These are phyloP conservation scores for Straminergon stramineum DNA, from an alignment of 225 moss, liverwort and hornwort species.

Conservation along the genomic window DNA sequence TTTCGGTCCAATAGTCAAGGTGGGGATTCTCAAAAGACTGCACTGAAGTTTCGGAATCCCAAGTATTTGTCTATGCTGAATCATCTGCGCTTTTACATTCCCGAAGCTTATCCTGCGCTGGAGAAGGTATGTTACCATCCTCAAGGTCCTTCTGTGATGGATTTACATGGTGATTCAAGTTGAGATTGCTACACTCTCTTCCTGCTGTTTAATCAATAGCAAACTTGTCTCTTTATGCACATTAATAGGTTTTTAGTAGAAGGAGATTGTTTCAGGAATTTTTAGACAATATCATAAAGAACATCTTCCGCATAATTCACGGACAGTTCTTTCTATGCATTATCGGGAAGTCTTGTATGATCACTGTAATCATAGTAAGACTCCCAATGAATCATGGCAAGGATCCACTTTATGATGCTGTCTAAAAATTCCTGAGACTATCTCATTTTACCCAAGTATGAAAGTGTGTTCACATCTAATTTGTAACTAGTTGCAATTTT, in stretches of 20 bases:
- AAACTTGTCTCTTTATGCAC: neutral
- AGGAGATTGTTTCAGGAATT: neutral
- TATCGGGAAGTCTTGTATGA: neutral
- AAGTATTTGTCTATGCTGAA: conserved; percentile 64
- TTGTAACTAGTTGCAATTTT: neutral
- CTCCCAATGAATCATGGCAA: neutral
- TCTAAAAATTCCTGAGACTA: neutral
- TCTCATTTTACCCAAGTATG: neutral
- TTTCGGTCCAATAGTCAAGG: conserved; percentile 50
- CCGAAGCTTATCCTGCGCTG: conserved; percentile 48
- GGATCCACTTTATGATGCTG: neutral
- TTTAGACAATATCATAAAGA: neutral
- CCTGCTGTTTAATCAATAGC: neutral
- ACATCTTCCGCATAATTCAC: neutral
- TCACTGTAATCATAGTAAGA: neutral
- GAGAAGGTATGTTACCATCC: conserved; percentile 22
- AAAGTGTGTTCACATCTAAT: neutral
- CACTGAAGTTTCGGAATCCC: conserved; percentile 85
- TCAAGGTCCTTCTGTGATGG: neutral
- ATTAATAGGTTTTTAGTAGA: neutral
- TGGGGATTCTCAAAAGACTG: conserved; percentile 38
- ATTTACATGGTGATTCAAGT: neutral
- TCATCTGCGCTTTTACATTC: conserved; percentile 54
- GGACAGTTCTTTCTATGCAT: neutral
- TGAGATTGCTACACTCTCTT: neutral